These are phyloP conservation scores for Pulveroboletus sp. DNA, from an alignment of 768 basidiomycete species.

Conservation along the genomic window DNA sequence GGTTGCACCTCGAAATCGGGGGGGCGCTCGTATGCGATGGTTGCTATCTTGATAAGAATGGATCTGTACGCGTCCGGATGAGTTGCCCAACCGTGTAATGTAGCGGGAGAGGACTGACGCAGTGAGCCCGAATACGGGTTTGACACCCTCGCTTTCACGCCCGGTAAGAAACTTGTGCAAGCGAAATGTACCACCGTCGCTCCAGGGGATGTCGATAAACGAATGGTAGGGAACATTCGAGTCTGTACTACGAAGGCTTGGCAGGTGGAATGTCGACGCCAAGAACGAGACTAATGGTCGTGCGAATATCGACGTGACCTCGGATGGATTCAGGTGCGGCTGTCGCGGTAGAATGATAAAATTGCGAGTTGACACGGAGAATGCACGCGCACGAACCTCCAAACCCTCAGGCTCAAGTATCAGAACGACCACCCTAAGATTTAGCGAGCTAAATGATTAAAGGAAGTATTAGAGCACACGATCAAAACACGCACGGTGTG, in stretches of 20 bases:
- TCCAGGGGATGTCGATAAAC: slow-evolving; percentile 50
- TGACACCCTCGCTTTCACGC: slow-evolving; percentile 77
- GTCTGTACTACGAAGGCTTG: slow-evolving; percentile 53
- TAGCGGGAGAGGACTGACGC: slow-evolving; percentile 51
- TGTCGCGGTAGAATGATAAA: slow-evolving; percentile 24
- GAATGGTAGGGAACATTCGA: slow-evolving; percentile 57
- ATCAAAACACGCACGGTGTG: slow-evolving; percentile 67
- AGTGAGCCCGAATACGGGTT: slow-evolving; percentile 87
- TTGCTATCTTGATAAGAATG: slow-evolving; percentile 51
- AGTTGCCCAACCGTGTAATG: neutral
- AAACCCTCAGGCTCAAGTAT: slow-evolving; percentile 78
- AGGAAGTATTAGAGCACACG: neutral
- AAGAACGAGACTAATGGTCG: slow-evolving; percentile 80
- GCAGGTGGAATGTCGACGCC: slow-evolving; percentile 54
- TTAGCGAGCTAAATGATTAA: neutral
- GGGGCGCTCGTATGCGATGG: slow-evolving; percentile 43
- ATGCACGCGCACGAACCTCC: slow-evolving; percentile 39
- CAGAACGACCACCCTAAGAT: slow-evolving; percentile 73
- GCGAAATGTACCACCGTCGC: slow-evolving; percentile 40
- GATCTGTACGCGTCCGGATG: slow-evolving; percentile 31
- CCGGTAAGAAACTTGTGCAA: slow-evolving; percentile 85
- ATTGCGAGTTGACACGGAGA: neutral
- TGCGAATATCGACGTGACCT: slow-evolving; percentile 82
- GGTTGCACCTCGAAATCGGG: slow-evolving; percentile 48
- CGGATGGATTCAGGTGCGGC: slow-evolving; percentile 77